A percentile compares a stretch with the other conserved stretches of the same genome.
phyloP scores from a whole-genome alignment of 257 asterid species.

The Solanum bulbocastanum region DNA sequence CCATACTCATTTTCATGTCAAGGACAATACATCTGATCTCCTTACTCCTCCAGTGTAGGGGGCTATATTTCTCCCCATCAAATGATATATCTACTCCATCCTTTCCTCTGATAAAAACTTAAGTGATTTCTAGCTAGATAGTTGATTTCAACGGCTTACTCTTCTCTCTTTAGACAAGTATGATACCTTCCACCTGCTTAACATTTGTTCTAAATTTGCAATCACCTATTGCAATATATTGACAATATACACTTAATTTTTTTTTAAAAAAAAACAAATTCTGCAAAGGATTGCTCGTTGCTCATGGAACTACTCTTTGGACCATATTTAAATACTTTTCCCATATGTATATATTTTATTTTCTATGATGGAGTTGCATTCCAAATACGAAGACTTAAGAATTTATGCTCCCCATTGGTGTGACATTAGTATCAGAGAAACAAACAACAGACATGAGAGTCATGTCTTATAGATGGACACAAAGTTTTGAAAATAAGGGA shows the following conservation, averaged over 20 bases:
- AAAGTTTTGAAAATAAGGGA: background rate
- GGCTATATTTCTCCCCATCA: background rate
- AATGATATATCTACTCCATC: background rate
- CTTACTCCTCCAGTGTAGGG: background rate
- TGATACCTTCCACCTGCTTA: background rate
- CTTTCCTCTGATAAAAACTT: background rate
- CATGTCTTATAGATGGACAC: background rate
- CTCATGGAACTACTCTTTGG: background rate
- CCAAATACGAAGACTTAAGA: background rate
- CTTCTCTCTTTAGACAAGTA: background rate
- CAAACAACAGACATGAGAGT: background rate
- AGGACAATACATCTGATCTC: background rate
- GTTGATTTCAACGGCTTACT: background rate
- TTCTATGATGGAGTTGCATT: background rate
- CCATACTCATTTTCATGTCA: background rate
- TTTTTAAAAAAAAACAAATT: background rate
- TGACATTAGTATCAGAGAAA: background rate
- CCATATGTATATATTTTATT: background rate
- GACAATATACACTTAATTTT: background rate
- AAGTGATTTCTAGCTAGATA: background rate
- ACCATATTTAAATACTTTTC: background rate
- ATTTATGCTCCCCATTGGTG: background rate
- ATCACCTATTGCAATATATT: background rate
- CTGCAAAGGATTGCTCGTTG: background rate
- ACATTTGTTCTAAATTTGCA: background rate